Conservation (phyloP, 2,329 filamentous ascomycete genomes). For the Aureobasidium leucospermi region DNA sequence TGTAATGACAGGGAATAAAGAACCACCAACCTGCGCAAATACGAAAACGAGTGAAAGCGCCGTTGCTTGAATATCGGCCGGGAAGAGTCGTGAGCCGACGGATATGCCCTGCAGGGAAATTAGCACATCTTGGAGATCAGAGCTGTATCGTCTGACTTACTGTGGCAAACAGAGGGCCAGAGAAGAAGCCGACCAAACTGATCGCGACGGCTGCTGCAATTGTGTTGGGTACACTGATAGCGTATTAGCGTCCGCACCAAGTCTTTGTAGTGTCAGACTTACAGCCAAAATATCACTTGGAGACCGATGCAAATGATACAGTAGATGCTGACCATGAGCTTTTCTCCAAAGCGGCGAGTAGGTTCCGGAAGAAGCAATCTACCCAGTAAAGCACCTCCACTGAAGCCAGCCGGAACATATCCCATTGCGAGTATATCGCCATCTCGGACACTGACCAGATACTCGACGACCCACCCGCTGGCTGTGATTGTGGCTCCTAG, state of each 20-base stretch:
- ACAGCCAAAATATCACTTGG: slow-evolving; percentile 55
- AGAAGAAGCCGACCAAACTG: slow-evolving; percentile 50
- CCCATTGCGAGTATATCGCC: slow-evolving; percentile 52
- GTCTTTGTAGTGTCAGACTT: background rate
- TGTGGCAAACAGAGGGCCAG: slow-evolving; percentile 52
- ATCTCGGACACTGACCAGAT: slow-evolving; percentile 52
- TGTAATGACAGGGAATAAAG: slow-evolving; percentile 19
- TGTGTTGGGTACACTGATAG: slow-evolving; percentile 34
- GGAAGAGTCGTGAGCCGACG: slow-evolving; percentile 47
- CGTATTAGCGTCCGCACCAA: background rate
- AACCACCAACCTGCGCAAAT: slow-evolving; percentile 20
- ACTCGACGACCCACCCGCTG: slow-evolving; percentile 59
- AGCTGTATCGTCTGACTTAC: slow-evolving; percentile 25
- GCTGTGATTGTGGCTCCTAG: slow-evolving; percentile 51
- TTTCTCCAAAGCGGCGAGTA: slow-evolving; percentile 52
- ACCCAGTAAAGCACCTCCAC: slow-evolving; percentile 51
- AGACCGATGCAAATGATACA: slow-evolving; percentile 45
- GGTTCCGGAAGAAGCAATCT: slow-evolving; percentile 52
- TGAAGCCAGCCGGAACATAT: slow-evolving; percentile 56
- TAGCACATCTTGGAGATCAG: background rate
- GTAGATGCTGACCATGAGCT: slow-evolving; percentile 40
- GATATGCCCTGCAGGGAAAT: slow-evolving; percentile 41
- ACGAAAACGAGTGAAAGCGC: slow-evolving; percentile 32
- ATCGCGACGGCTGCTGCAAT: slow-evolving; percentile 48
- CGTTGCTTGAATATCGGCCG: slow-evolving; percentile 39